Evolutionary conservation across 2,329 filamentous ascomycete genomes (phyloP).

Genomic region (Myriosclerotinia scirpicola): DNA sequence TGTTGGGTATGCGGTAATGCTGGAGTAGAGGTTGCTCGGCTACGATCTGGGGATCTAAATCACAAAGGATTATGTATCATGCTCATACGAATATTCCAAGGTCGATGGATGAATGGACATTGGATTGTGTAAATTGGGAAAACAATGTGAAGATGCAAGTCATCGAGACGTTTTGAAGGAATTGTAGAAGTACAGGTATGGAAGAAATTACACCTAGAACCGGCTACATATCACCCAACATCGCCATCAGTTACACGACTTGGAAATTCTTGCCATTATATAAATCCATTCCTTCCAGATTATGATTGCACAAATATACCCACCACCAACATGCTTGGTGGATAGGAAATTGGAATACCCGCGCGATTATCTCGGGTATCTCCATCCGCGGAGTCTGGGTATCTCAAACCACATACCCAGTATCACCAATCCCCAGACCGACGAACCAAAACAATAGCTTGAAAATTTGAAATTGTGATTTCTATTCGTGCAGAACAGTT

Average conservation of each 20-base stretch:
- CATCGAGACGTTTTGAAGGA: not conserved
- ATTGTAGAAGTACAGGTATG: not conserved
- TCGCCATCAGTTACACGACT: not conserved
- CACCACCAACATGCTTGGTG: not conserved
- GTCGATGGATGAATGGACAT: not conserved
- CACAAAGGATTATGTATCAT: not conserved
- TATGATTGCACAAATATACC: not conserved
- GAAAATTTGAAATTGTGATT: not conserved
- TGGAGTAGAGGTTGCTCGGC: not conserved
- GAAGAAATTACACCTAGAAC: not conserved
- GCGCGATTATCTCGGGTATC: not conserved
- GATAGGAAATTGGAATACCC: not conserved
- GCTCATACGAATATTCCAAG: not conserved
- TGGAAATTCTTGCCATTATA: not conserved
- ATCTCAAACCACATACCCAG: not conserved
- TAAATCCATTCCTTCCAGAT: not conserved
- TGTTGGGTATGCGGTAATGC: not conserved
- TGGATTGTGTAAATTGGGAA: not conserved
- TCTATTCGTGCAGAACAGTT: not conserved
- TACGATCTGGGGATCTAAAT: not conserved
- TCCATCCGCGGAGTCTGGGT: not conserved
- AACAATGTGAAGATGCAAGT: not conserved
- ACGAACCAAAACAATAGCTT: not conserved
- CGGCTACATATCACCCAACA: not conserved
- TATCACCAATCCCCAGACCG: not conserved